Conservation (phyloP, 345 rosid species). For the Mallotus nudiflorus region DNA sequence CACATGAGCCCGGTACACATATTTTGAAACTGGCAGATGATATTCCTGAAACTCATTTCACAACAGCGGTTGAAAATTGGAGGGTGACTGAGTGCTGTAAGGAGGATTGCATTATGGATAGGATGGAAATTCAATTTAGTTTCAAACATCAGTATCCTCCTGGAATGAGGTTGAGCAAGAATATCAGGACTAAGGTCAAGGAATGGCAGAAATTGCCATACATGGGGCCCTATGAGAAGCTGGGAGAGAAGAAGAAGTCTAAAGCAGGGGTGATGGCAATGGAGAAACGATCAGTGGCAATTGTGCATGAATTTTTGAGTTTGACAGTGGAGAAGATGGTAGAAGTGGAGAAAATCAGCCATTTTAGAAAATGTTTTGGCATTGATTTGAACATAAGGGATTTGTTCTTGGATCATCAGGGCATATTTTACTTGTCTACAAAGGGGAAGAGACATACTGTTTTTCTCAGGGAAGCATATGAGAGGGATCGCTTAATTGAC, state of each 20-base stretch:
- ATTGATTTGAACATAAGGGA: conserved; percentile 83
- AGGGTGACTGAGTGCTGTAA: conserved; percentile 64
- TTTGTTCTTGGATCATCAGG: conserved; percentile 90
- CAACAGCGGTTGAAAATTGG: conserved; percentile 79
- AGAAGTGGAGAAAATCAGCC: conserved; percentile 93
- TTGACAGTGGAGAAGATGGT: conserved; percentile 90
- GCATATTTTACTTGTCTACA: conserved; percentile 76
- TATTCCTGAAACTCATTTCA: conserved; percentile 31
- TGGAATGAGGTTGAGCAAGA: conserved; percentile 80
- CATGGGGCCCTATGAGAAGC: conserved; percentile 67
- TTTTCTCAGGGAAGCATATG: conserved; percentile 86
- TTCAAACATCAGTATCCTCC: conserved; percentile 77
- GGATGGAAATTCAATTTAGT: conserved; percentile 50
- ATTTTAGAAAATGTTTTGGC: conserved; percentile 75
- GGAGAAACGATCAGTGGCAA: conserved; percentile 80
- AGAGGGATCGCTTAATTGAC: conserved; percentile 60
- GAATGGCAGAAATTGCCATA: conserved; percentile 85
- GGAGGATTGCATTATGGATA: conserved; percentile 50
- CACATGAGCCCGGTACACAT: conserved; percentile 69
- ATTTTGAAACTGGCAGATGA: conserved; percentile 55
- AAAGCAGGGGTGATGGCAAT: conserved; percentile 46
- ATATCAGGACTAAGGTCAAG: conserved; percentile 68
- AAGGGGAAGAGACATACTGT: conserved; percentile 83
- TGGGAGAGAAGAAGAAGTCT: conserved; percentile 45
- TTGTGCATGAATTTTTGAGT: conserved; percentile 76